Base-by-base conservation (phyloP, 352 stramenopile species). In the Phytophthora uliginosa region DNA sequence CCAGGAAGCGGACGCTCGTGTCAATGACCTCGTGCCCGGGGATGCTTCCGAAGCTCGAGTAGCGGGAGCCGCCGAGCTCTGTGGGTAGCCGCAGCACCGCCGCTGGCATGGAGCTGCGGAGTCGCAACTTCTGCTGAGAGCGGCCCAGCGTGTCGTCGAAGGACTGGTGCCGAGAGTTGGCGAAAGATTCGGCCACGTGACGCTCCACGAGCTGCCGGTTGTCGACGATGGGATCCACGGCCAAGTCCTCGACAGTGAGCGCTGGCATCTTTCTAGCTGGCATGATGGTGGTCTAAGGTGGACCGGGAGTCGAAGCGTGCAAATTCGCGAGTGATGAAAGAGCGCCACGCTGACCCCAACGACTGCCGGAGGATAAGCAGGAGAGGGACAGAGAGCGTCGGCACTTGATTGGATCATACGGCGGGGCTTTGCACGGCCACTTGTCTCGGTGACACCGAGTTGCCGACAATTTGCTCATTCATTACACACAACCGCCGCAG, bases 1-100 rank as follows among this genome's bases (percentile, higher is more conserved):
- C 83, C 26, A 86, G 33, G 58, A 95, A 77, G 33, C 76, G 71
- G 17, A 87, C 80, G 47, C 22, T 71, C 2, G 79, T 84, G 54
- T 70, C 71, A 31, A 81, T 75, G 36, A 87, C 73, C 50, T 75
- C 72, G 66, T 85, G 76, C 8, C 72, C 76, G 2, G 77, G 73
- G 1, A 73, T 74, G 51, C 55, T 59, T 13, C 61, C 66, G 34
- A 76, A 69, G 24, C 65, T 73, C 38, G 77, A 79, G 22, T 59
- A 33, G 9, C 55, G 63, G 1, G 48, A 51, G 5, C 58, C 66
- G 42, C 40, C 42, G 40, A 73, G 59, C 10, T 69, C 63, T 50
- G 74, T 72, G 48, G 66, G 72, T 51, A 51, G 2, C 0, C 61
- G 59, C 8, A 71, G 12, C n/a, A 62, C 31, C 12, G 56, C 31